Conservation (phyloP, 2,329 filamentous ascomycete species). For the Fusarium goolgardi region DNA sequence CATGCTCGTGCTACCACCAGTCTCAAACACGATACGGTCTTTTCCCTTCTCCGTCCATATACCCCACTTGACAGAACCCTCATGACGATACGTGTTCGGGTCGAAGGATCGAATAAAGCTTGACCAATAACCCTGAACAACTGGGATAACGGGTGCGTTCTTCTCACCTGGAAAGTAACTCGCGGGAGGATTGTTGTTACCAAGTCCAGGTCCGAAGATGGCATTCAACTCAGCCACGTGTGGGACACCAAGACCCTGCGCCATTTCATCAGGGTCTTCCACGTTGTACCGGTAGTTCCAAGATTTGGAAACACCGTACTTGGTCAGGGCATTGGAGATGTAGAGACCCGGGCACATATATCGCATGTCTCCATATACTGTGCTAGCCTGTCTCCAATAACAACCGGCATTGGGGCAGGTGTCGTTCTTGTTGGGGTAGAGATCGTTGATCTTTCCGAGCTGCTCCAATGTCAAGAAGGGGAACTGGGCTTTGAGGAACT, state of each 20-base stretch:
- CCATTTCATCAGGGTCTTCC: conserved; percentile 64
- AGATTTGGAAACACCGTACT: conserved; percentile 53
- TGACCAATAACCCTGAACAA: conserved; percentile 78
- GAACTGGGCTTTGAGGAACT: conserved; percentile 52
- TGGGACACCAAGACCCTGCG: conserved; percentile 69
- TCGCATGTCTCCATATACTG: conserved; percentile 52
- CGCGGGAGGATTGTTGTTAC: conserved; percentile 55
- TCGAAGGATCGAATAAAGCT: conserved; percentile 76
- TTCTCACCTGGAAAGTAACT: conserved; percentile 64
- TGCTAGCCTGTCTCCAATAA: conserved; percentile 54
- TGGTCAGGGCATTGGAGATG: conserved; percentile 47
- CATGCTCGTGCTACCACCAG: conserved; percentile 54
- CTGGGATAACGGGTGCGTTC: conserved; percentile 68
- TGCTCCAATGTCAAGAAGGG: conserved; percentile 50
- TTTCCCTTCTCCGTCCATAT: conserved; percentile 50
- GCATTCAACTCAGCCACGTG: conserved; percentile 75
- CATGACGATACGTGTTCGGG: conserved; percentile 64
- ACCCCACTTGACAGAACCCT: conserved; percentile 55
- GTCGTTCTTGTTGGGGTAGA: conserved; percentile 53
- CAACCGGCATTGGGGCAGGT: conserved; percentile 50
- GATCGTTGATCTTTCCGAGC: conserved; percentile 48
- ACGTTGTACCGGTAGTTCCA: conserved; percentile 81
- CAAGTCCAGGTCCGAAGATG: conserved; percentile 73
- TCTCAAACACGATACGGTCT: conserved; percentile 56
- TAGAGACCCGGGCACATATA: conserved; percentile 53